Base-by-base conservation (phyloP, 2,329 filamentous ascomycete species). In the Fusarium buharicum region DNA sequence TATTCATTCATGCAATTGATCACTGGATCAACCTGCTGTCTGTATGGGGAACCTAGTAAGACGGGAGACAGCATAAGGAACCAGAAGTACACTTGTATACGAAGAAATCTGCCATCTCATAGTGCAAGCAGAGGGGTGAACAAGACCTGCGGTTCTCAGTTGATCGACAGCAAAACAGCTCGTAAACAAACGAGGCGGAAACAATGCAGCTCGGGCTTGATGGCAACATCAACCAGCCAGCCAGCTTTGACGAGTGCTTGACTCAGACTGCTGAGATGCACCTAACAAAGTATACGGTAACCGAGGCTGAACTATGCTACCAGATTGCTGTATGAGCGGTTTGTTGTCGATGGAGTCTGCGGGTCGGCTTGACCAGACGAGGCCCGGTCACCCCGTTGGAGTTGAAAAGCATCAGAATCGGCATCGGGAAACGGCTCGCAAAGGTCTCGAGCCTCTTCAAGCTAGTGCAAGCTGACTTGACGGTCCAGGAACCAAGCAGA, bases 321-420 rank as follows among this genome's bases (percentile, higher is more conserved):
- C 45, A 50, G 17, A 43, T 43, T 40, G 53, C 56, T 49, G 27
- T 39, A 54, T 59, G 60, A 39, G 62, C 46, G 55, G 55, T 57
- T 67, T 70, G 59, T 50, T 59, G 51, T 53, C 45, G 38, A 60
- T 52, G 53, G 50, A 40, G 40, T 46, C 47, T 68, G 49, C 63
- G 53, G 22, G 62, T 53, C 54, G 49, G 55, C 22, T 46, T 48
- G 24, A 54, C 45, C 47, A 55, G 46, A 30, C 54, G 28, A 46
- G 46, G 20, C 4, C 40, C 63, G 45, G 59, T 44, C 47, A 46
- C 57, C 39, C 59, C 50, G 62, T 38, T 36, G 31, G 39, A 56
- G 39, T 56, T 50, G 59, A 44, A 48, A 55, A 62, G 57, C 49
- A 64, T 47, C 48, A 30, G 22, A 16, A 50, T 47, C 52, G 53